Percentiles rank a stretch among this genome's conserved stretches.
Evolutionary conservation across 106 monocot genomes (phyloP).

Genomic region (Dactylorhiza incarnata): DNA sequence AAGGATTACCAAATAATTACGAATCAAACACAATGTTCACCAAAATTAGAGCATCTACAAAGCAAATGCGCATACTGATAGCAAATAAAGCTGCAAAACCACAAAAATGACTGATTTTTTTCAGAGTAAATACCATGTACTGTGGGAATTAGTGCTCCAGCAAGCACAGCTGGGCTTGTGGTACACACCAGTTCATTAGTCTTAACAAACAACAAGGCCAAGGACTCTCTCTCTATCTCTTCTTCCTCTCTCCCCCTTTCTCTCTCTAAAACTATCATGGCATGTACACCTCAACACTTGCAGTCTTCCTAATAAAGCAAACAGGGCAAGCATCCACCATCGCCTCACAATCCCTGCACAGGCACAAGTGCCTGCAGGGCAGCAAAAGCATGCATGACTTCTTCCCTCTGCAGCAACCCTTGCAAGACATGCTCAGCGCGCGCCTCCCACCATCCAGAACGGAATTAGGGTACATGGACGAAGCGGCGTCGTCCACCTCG

Average conservation of each 20-base stretch:
- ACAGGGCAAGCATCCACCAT: slow-evolving; percentile 42
- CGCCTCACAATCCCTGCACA: slow-evolving; percentile 54
- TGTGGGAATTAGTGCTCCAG: too few relatives aligned
- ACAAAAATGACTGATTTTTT: too few relatives aligned
- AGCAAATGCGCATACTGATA: too few relatives aligned
- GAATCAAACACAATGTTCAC: too few relatives aligned
- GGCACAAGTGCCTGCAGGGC: slow-evolving; percentile 67
- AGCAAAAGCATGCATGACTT: slow-evolving; percentile 48
- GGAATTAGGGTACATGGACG: slow-evolving; percentile 14
- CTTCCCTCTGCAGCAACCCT: slow-evolving; percentile 38
- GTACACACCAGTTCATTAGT: too few relatives aligned
- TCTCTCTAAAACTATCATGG: slow-evolving; percentile 4
- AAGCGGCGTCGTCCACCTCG: slow-evolving; percentile 35
- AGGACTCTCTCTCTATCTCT: too few relatives aligned
- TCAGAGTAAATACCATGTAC: too few relatives aligned
- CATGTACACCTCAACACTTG: slow-evolving; percentile 43
- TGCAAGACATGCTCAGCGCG: slow-evolving; percentile 24
- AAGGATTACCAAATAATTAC: too few relatives aligned
- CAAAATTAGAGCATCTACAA: too few relatives aligned
- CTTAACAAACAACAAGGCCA: too few relatives aligned
- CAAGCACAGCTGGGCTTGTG: too few relatives aligned
- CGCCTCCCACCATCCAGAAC: neutral
- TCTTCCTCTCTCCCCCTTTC: neutral
- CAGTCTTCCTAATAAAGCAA: slow-evolving; percentile 32
- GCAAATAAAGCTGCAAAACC: too few relatives aligned